Percentiles rank a stretch among this genome's conserved stretches.
Conservation (phyloP, 108 stramenopile species). For the Epithemia pelagica region DNA sequence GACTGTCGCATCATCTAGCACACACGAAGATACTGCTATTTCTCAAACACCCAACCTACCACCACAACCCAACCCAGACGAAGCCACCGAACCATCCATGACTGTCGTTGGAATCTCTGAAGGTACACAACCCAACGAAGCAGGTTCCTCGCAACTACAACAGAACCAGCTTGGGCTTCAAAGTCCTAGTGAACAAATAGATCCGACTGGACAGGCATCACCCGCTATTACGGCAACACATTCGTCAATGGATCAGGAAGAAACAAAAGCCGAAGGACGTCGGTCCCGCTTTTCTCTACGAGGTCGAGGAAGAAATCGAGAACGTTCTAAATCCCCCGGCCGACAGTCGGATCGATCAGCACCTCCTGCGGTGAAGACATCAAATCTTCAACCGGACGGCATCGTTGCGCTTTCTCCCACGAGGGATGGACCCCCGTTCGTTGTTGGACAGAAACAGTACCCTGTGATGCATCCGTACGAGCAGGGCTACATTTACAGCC, state of each 20-base stretch:
- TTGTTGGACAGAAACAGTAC: not conserved
- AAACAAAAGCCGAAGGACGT: not conserved
- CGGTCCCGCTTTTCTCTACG: not conserved
- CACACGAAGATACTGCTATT: too few relatives aligned
- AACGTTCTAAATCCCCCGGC: not conserved
- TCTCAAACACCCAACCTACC: too few relatives aligned
- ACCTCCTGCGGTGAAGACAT: not conserved
- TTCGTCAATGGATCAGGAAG: not conserved
- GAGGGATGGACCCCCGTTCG: not conserved
- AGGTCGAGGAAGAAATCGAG: not conserved
- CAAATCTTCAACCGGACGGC: not conserved
- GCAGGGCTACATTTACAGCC: not conserved
- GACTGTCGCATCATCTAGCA: too few relatives aligned
- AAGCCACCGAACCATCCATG: too few relatives aligned
- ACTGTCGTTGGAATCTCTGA: too few relatives aligned
- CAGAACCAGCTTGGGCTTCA: too few relatives aligned
- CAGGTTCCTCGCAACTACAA: too few relatives aligned
- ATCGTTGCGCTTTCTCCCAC: not conserved
- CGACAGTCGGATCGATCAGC: not conserved
- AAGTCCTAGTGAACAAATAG: too few relatives aligned
- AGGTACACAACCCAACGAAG: too few relatives aligned
- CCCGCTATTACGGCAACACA: too few relatives aligned
- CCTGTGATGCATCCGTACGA: not conserved
- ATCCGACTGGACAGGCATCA: too few relatives aligned
- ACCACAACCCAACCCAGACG: too few relatives aligned